These are phyloP conservation scores for Globisporangium mamillatum DNA, from an alignment of 352 stramenopile species.

Conservation along the genomic window DNA sequence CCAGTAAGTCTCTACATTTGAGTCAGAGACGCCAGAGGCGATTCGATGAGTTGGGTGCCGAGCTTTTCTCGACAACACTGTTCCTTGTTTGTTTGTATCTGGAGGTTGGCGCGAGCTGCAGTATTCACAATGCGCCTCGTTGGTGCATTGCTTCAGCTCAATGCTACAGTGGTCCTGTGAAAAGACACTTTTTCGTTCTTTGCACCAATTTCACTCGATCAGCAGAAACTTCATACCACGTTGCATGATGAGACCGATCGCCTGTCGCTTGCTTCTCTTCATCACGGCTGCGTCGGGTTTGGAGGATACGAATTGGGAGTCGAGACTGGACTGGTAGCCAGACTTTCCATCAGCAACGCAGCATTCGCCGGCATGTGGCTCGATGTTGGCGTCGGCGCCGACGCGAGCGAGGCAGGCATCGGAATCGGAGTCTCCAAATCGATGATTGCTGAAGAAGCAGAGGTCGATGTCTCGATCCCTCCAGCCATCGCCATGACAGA, in stretches of 20 bases:
- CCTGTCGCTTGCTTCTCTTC: not conserved
- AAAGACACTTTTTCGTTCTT: not conserved
- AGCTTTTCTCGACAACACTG: not conserved
- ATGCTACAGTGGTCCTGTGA: not conserved
- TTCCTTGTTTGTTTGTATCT: not conserved
- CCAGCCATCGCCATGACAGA: constrained; percentile 25
- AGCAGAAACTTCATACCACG: not conserved
- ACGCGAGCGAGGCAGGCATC: constrained; percentile 37
- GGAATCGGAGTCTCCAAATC: constrained; percentile 49
- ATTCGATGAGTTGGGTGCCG: not conserved
- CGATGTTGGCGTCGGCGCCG: constrained; percentile 12
- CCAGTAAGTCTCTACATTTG: not conserved
- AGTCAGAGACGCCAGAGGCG: not conserved
- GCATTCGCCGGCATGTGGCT: constrained; percentile 6
- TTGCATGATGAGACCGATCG: not conserved
- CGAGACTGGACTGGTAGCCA: constrained; percentile 19
- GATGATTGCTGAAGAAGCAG: constrained; percentile 33
- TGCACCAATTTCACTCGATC: not conserved
- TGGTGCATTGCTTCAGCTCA: not conserved
- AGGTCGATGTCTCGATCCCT: constrained; percentile 26
- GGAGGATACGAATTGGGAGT: constrained; percentile 15
- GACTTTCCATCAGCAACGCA: constrained; percentile 24
- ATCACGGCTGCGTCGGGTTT: constrained; percentile 11
- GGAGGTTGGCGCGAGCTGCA: not conserved
- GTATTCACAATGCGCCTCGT: not conserved